Evolutionary conservation across 2,329 filamentous ascomycete species (phyloP), one percentile per base, ranked within the genome.

Genomic region (Fusarium udum): DNA sequence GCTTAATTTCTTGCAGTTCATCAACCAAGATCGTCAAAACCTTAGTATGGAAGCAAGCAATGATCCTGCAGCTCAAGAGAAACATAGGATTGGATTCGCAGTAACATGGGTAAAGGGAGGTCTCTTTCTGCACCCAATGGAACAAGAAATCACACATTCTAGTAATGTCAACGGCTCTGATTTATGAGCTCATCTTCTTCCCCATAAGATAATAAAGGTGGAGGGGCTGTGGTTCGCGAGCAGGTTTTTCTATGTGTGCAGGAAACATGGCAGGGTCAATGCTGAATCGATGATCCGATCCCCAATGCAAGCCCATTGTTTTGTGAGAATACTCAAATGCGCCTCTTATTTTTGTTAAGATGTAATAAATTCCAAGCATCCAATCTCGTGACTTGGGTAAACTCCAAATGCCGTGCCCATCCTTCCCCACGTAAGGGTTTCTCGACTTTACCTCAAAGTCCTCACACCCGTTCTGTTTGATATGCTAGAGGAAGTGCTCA

Each of bases 1-100:
- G 65, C 53, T 73, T 71, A 59, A 57, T 70, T 73, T 73, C 66
- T 66, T 71, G 70, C 61, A 57, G 56, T 13, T 26, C 46, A 56
- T 58, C 43, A 57, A 22, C 49, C 36, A 34, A 55, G 51, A 52
- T 67, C 42, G 28, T 51, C 37, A 20, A 39, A 28, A 28, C 31
- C n/a, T 24, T 31, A 11, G 48, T 32, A 24, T 32, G 15, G 11
- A 34, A 28, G 53, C 43, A 69, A 18, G 24, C 43, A 39, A 48
- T 34, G 45, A 22, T 32, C 24, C 36, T 36, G 26, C 14, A 26
- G 18, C 43, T 22, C 28, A 26, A 24, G 26, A 40, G 28, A 14
- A n/a, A 14, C 12, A 10, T 14, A 36, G 31, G 34, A 18, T 59
- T 32, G 24, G 16, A 32, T 36, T 61, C 31, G 34, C 12, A 24